Evolutionary conservation across 768 basidiomycete genomes (phyloP).

Genomic region (Collybia nuda): DNA sequence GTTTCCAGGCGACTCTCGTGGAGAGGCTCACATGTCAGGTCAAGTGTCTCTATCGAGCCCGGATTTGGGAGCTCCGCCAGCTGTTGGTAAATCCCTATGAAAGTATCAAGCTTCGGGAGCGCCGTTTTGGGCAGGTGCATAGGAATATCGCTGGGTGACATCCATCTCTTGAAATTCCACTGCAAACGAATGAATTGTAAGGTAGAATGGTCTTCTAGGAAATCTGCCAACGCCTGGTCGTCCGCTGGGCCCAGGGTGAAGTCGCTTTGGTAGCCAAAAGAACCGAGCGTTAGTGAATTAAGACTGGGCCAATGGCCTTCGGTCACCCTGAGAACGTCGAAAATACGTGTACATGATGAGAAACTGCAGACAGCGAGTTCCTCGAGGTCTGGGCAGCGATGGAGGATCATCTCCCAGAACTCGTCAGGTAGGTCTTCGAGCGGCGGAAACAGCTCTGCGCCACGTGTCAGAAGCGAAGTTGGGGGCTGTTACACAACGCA

Average conservation of each 20-base stretch:
- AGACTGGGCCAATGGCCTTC: conserved; percentile 39
- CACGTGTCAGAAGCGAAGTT: conserved; percentile 6
- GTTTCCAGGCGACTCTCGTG: conserved; percentile 32
- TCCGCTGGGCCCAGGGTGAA: conserved; percentile 36
- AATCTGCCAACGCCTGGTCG: conserved; percentile 27
- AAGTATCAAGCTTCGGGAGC: conserved; percentile 37
- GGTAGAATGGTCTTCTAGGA: conserved; percentile 35
- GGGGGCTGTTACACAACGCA: conserved; percentile 13
- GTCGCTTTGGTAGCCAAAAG: conserved; percentile 48
- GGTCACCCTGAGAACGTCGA: conserved; percentile 41
- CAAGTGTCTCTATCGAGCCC: conserved; percentile 35
- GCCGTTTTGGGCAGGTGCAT: conserved; percentile 27
- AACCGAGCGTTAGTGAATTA: conserved; percentile 44
- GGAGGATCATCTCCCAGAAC: conserved; percentile 49
- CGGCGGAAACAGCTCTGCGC: conserved; percentile 35
- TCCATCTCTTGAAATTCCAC: conserved; percentile 53
- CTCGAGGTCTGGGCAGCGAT: conserved; percentile 45
- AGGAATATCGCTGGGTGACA: conserved; percentile 39
- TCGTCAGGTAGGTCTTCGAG: conserved; percentile 37
- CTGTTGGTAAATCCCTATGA: conserved; percentile 49
- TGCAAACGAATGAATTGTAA: conserved; percentile 43
- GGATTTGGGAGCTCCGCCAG: conserved; percentile 37
- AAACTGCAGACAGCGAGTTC: conserved; percentile 51
- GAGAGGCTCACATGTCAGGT: conserved; percentile 50
- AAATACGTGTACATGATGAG: conserved; percentile 43